Evolutionary conservation across 2,329 filamentous ascomycete genomes (phyloP).

Genomic region (Trichoderma afroharzianum): DNA sequence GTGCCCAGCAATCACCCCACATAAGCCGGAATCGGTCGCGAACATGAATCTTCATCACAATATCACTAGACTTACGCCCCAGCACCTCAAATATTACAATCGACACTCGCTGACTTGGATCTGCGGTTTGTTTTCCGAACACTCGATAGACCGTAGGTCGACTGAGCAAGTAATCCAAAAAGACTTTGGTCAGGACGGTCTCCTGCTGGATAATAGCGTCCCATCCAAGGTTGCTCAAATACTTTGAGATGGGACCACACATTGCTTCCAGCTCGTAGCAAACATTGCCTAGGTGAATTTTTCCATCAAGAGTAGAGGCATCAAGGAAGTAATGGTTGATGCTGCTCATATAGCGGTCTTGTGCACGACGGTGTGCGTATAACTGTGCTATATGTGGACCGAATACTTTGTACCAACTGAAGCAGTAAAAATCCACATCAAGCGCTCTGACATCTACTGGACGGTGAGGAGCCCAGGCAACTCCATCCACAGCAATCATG

Average conservation of each 20-base stretch:
- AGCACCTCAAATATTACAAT: neutral
- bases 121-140: neutral
- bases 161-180: neutral
- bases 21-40: neutral
- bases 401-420: conserved; percentile 81
- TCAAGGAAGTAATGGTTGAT: neutral
- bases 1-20: neutral
- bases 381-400: conserved; percentile 60
- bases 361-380: neutral
- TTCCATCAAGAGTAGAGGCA: neutral
- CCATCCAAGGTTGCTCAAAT: neutral
- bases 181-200: neutral
- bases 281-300: neutral
- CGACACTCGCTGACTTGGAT: neutral
- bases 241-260: neutral
- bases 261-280: neutral
- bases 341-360: neutral
- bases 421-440: conserved; percentile 72
- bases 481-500: conserved; percentile 58
- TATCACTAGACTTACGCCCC: neutral
- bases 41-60: neutral
- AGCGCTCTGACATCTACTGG: conserved; percentile 64
- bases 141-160: neutral
- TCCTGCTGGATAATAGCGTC: neutral
- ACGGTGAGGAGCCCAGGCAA: conserved; percentile 72